Base-by-base conservation (phyloP, 2,329 filamentous ascomycete genomes). In the Scedosporium dehoogii region DNA sequence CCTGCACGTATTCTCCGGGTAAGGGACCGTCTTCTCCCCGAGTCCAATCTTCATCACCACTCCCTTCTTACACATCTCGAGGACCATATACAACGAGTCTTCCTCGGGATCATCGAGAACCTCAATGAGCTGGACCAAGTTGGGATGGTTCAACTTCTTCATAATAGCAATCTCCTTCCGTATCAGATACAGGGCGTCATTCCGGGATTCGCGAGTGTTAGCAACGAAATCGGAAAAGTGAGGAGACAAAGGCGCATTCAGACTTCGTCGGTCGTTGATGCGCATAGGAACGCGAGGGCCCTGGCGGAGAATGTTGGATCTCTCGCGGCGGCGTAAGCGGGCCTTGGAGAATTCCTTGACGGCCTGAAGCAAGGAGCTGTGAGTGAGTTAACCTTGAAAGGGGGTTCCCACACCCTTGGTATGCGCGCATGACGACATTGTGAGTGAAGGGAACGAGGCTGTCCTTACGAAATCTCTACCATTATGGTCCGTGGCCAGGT, bases 1-100 rank as follows among this genome's bases (percentile, higher is more conserved):
- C 59, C 94, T 85, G 71, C 92, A 97, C 61, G 82, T 81, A 69
- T 97, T 91, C 65, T 89, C 85, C 29, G 85, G 81, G 72, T 97
- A 97, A 0, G 94, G 92, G 65, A 89, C 85, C 18, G 91, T 90
- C 63, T 83, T 80, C 69, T 96, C 88, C 64, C 90, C 89, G n/a
- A 97, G 77, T 3, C 91, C 91, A 62, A 99, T 91, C 70, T 92
- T 93, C 92, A 97, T 97, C 60, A 97, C 85, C 23, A 97, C 93
- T 1, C 94, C 94, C 73, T 97, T 97, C 71, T 96, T 94, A 78
- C 94, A 99, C 91, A 97, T 96, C 73, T 99, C 94, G 73, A 99
- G 83, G 23, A 99, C 94, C 91, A 99, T 97, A 76, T 97, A 99
- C 12, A 99, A 77, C 3, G 92, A 96, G 73, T 99, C 94, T 71